Evolutionary conservation across 345 rosid species (phyloP).

Genomic region (Rhodomyrtus tomentosa): DNA sequence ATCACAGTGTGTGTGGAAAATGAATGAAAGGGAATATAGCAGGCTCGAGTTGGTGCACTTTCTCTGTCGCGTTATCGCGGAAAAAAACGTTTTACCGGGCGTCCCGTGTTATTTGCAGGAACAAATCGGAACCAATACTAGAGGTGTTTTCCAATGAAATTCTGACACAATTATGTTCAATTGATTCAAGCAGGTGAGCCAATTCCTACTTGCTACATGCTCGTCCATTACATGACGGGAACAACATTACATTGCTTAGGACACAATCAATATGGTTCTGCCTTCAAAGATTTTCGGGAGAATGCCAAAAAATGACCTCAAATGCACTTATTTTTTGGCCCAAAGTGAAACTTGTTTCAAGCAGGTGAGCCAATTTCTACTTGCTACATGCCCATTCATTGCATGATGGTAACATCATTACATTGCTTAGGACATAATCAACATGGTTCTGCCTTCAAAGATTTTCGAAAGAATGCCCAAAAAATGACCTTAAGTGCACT

Average conservation of each 20-base stretch:
- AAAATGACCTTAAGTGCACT: no score
- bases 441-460: not conserved
- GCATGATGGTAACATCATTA: not conserved
- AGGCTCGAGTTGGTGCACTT: not conserved
- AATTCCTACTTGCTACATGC: not conserved
- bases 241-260: not conserved
- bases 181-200: not conserved
- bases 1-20: not conserved
- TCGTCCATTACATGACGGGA: not conserved
- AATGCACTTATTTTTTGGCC: no score
- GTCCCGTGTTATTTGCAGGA: not conserved
- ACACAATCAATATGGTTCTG: not conserved
- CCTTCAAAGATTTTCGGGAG: not conserved
- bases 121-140: not conserved
- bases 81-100: not conserved
- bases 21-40: not conserved
- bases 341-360: no score
- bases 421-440: not conserved
- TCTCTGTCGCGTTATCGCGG: not conserved
- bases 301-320: no score
- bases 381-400: not conserved
- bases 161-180: not conserved
- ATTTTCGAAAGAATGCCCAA: no score
- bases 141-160: not conserved
- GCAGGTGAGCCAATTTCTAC: not conserved